Conservation (phyloP, 2,329 filamentous ascomycete species). For the Xylariaceae sp. region DNA sequence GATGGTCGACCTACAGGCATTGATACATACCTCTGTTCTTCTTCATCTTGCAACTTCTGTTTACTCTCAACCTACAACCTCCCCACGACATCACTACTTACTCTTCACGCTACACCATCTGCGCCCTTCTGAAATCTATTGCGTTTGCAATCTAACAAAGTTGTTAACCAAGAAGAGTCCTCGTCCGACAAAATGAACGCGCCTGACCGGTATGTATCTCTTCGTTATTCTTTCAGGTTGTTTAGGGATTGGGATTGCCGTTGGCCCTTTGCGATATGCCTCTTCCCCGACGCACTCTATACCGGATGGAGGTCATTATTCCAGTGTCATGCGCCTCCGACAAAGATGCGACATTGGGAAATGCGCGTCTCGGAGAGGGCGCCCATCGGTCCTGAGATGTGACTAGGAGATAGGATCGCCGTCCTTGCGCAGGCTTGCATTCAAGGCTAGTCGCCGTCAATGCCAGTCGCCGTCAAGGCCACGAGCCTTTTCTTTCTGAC, state of each 20-base stretch:
- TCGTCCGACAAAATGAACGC: constrained; percentile 46
- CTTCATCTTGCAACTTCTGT: too few relatives aligned
- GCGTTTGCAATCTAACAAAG: neutral
- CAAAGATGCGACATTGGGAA: neutral
- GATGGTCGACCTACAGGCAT: too few relatives aligned
- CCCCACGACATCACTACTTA: too few relatives aligned
- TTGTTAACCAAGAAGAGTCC: neutral
- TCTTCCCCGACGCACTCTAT: neutral
- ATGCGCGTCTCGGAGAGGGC: neutral
- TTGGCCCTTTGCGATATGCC: neutral
- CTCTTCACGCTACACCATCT: too few relatives aligned
- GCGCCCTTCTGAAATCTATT: neutral
- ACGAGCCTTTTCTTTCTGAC: too few relatives aligned
- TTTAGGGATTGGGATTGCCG: neutral
- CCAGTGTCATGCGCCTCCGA: neutral
- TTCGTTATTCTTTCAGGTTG: neutral
- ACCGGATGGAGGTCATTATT: neutral
- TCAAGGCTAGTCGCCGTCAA: neutral
- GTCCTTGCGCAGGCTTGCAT: neutral
- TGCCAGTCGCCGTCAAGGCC: neutral
- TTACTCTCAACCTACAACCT: too few relatives aligned
- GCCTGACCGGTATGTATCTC: constrained; percentile 46
- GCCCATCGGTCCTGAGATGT: neutral
- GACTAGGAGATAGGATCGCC: neutral
- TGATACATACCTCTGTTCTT: too few relatives aligned